phyloP scores from a whole-genome alignment of 192 early-diverging fungal species.

The Podila minutissima region DNA sequence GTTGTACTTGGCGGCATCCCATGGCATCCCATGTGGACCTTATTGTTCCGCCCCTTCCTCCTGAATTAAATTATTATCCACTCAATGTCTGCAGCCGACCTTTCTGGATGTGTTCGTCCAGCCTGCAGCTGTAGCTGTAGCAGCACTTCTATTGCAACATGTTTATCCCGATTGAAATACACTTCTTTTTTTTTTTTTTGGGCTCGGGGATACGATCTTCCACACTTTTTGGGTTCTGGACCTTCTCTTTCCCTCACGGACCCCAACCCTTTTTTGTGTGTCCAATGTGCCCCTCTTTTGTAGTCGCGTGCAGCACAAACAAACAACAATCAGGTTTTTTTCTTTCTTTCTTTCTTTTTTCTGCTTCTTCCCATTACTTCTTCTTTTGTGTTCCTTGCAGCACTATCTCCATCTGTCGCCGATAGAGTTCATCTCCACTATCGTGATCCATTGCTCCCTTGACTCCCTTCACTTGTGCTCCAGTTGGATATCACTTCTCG shows the following conservation, averaged over 20 bases:
- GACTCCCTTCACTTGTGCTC: no score
- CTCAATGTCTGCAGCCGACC: no score
- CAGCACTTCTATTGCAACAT: background rate
- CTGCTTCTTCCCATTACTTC: background rate
- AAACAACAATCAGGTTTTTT: constrained; percentile 2
- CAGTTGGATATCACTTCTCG: background rate
- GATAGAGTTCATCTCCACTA: no score
- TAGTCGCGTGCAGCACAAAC: background rate
- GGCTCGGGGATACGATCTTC: background rate
- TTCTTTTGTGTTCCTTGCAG: background rate
- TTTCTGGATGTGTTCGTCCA: no score
- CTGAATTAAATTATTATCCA: no score
- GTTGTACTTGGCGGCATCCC: no score
- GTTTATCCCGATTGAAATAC: no score
- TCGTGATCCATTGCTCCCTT: no score
- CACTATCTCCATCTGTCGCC: background rate
- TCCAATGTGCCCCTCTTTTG: background rate
- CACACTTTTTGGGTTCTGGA: background rate
- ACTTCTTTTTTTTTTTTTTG: no score
- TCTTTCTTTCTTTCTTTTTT: background rate
- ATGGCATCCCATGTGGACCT: no score
- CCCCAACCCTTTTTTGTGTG: background rate
- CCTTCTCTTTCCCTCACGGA: background rate
- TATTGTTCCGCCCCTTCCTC: no score
- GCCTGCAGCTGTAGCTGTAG: no score